A percentile compares a stretch with the other conserved stretches of the same genome.
Conservation (phyloP, 1,284 basidiomycete genomes). For the Cryptococcus wingfieldii region DNA sequence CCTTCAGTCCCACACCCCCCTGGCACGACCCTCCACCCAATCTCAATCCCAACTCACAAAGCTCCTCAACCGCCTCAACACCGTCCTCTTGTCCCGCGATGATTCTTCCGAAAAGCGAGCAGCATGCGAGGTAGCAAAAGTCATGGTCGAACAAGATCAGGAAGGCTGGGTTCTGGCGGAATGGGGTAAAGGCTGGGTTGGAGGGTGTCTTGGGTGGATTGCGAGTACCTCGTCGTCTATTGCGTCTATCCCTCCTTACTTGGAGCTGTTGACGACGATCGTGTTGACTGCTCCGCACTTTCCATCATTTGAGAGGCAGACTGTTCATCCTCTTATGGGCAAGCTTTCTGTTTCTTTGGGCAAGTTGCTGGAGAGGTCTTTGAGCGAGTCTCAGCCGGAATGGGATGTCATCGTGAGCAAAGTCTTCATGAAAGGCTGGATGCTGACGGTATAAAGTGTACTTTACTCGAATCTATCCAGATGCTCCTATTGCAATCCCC, state of each 20-base stretch:
- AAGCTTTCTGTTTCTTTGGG: slow-evolving; percentile 37
- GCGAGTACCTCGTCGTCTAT: slow-evolving; percentile 12
- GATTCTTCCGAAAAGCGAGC: slow-evolving; percentile 15
- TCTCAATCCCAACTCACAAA: slow-evolving; percentile 24
- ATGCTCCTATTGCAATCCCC: slow-evolving; percentile 35
- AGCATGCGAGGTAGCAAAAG: slow-evolving; percentile 20
- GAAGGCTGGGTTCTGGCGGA: slow-evolving; percentile 37
- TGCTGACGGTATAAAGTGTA: slow-evolving; percentile 5
- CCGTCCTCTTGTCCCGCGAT: slow-evolving; percentile 32
- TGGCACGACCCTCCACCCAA: slow-evolving; percentile 29
- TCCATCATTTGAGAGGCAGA: slow-evolving; percentile 43
- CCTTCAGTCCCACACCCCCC: slow-evolving; percentile 25
- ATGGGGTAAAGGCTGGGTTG: slow-evolving; percentile 42
- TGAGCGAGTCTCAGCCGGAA: slow-evolving; percentile 13
- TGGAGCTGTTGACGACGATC: slow-evolving; percentile 26
- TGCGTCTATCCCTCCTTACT: slow-evolving; percentile 9
- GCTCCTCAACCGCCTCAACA: slow-evolving; percentile 36
- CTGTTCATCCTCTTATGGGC: slow-evolving; percentile 41
- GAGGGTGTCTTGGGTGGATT: slow-evolving; percentile 25
- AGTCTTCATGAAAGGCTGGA: neutral
- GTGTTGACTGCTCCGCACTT: slow-evolving; percentile 27
- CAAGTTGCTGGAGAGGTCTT: slow-evolving; percentile 27
- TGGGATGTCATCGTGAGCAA: slow-evolving; percentile 26
- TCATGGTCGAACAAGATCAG: slow-evolving; percentile 32
- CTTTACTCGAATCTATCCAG: slow-evolving; percentile 20